A percentile compares a stretch with the other conserved stretches of the same genome.
Evolutionary conservation across 176 grass and related monocot genomes (phyloP).

Genomic region (Sorghum bicolor): DNA sequence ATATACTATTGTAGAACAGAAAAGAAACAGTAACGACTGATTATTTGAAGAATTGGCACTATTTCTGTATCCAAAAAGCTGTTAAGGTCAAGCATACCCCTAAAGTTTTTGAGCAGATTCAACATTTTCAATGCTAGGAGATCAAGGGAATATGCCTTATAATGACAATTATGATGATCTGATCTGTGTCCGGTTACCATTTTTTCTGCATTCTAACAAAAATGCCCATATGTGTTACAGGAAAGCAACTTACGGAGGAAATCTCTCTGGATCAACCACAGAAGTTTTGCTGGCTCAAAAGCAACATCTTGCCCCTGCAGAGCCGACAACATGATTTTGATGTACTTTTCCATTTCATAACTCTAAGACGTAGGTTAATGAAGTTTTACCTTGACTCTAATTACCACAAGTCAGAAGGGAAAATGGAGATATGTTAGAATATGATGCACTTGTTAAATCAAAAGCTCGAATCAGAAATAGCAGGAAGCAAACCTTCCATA

Average conservation of each 20-base stretch:
- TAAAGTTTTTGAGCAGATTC: neutral
- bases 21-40: neutral
- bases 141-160: neutral
- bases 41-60: neutral
- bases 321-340: neutral
- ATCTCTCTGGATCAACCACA: slow-evolving; percentile 96
- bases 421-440: slow-evolving; percentile 45
- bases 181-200: neutral
- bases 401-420: slow-evolving; percentile 29
- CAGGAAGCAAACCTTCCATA: slow-evolving; percentile 69
- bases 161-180: neutral
- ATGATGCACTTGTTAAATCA: neutral
- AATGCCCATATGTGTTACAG: neutral
- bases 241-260: slow-evolving; percentile 71
- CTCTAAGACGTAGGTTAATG: neutral
- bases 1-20: neutral
- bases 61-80: neutral
- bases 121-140: neutral
- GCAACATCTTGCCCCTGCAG: slow-evolving; percentile 89
- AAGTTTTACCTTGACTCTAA: slow-evolving; percentile 89
- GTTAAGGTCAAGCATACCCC: neutral
- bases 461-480: slow-evolving; percentile 11
- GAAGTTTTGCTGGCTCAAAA: slow-evolving; percentile 95
- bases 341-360: neutral
- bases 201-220: neutral